These are phyloP conservation scores for Mucor lusitanicus DNA, from an alignment of 371 early-diverging fungal genomes.

Conservation along the genomic window DNA sequence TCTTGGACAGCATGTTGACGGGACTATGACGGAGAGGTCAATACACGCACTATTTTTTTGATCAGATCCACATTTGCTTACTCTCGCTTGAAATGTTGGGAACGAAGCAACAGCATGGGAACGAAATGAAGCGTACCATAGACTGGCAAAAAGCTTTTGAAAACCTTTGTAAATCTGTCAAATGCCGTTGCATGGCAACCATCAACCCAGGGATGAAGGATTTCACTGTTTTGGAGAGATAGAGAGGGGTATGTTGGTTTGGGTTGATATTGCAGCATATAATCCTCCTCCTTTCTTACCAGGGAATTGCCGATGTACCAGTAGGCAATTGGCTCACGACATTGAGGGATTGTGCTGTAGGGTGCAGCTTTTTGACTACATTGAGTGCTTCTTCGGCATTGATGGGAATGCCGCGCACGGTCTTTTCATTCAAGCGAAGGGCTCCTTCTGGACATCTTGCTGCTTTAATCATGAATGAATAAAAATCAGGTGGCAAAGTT, in stretches of 20 bases:
- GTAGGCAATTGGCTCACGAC: constrained; percentile 29
- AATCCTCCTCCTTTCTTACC: constrained; percentile 17
- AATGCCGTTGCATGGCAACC: constrained; percentile 51
- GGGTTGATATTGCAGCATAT: no score
- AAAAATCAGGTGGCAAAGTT: constrained; percentile 69
- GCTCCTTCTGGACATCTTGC: constrained; percentile 62
- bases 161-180: constrained; percentile 56
- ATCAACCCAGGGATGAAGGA: constrained; percentile 64
- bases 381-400: constrained; percentile 41
- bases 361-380: constrained; percentile 41
- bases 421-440: constrained; percentile 52
- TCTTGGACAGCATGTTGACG: constrained; percentile 44
- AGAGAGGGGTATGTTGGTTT: no score
- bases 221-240: constrained; percentile 36
- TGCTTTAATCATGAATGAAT: constrained; percentile 65
- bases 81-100: constrained; percentile 55
- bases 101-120: constrained; percentile 64
- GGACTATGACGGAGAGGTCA: constrained; percentile 37
- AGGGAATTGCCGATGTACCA: constrained; percentile 36
- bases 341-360: constrained; percentile 49
- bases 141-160: constrained; percentile 62
- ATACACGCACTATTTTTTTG: neutral
- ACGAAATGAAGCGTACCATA: constrained; percentile 76
- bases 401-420: constrained; percentile 52
- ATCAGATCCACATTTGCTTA: constrained; percentile 29